These are phyloP conservation scores for Neurospora sp. DNA, from an alignment of 495 filamentous ascomycete genomes.

Conservation along the genomic window DNA sequence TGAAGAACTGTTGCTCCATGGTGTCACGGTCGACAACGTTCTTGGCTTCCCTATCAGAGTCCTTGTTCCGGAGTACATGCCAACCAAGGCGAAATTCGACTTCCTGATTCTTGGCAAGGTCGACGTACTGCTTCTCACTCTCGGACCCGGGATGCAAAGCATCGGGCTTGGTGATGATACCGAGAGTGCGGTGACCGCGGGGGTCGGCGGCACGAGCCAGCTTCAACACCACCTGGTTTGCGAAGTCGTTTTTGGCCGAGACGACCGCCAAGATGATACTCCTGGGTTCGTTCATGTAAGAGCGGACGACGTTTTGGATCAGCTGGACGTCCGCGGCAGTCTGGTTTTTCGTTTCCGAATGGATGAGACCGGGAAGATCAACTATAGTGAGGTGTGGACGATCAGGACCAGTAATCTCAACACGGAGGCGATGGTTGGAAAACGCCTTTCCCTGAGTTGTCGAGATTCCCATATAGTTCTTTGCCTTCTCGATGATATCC, in stretches of 20 bases:
- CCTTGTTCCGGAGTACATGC: slow-evolving; percentile 59
- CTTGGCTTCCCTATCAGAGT: slow-evolving; percentile 34
- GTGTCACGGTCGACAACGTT: slow-evolving; percentile 29
- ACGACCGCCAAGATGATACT: slow-evolving; percentile 59
- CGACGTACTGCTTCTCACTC: slow-evolving; percentile 41
- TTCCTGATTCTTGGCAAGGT: slow-evolving; percentile 50
- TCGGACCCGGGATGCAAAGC: slow-evolving; percentile 36
- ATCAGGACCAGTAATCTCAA: slow-evolving; percentile 55
- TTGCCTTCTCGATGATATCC: slow-evolving; percentile 38
- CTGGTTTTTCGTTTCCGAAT: slow-evolving; percentile 40
- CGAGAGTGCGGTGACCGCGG: slow-evolving; percentile 65
- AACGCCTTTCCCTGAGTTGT: slow-evolving; percentile 34
- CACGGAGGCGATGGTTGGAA: slow-evolving; percentile 53
- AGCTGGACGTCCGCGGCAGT: slow-evolving; percentile 37
- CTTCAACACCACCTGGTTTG: slow-evolving; percentile 54
- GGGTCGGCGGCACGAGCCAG: slow-evolving; percentile 65
- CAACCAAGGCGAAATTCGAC: slow-evolving; percentile 55
- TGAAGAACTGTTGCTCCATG: slow-evolving; percentile 34
- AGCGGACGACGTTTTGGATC: slow-evolving; percentile 41
- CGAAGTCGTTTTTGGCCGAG: slow-evolving; percentile 53
- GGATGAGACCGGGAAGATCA: slow-evolving; percentile 57
- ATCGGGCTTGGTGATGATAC: slow-evolving; percentile 83
- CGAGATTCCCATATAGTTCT: slow-evolving; percentile 41
- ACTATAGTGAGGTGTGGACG: slow-evolving; percentile 59
- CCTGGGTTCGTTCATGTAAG: slow-evolving; percentile 50